A percentile compares a stretch with the other conserved stretches of the same genome.
phyloP scores from a whole-genome alignment of 768 basidiomycete genomes.

The Gloeophyllum trabeum region DNA sequence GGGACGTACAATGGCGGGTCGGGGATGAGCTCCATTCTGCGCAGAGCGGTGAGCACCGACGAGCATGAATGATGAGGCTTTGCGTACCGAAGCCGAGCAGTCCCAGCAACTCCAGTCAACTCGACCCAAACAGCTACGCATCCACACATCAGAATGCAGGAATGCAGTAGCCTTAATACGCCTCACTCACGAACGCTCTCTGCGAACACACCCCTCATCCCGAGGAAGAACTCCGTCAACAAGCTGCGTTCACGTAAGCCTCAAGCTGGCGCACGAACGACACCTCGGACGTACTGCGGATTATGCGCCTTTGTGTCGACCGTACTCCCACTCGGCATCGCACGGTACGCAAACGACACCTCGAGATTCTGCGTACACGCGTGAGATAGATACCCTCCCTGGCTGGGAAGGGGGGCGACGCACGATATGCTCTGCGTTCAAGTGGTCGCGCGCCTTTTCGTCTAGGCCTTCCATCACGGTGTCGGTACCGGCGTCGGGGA shows the following conservation, averaged over 20 bases:
- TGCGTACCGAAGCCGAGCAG: constrained; percentile 44
- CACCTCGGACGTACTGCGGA: constrained; percentile 26
- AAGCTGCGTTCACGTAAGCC: constrained; percentile 18
- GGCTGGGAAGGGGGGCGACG: not conserved
- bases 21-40: constrained; percentile 53
- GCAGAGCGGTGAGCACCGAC: not conserved
- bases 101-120: constrained; percentile 51
- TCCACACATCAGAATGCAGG: constrained; percentile 45
- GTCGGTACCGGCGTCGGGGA: constrained; percentile 28
- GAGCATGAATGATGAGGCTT: not conserved
- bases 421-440: constrained; percentile 31
- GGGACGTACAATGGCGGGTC: constrained; percentile 43
- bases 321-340: constrained; percentile 30
- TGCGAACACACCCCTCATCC: constrained; percentile 29
- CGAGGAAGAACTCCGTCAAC: constrained; percentile 59
- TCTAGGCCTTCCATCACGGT: constrained; percentile 16
- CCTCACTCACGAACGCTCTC: constrained; percentile 17
- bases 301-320: constrained; percentile 32
- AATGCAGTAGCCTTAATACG: not conserved
- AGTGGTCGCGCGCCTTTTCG: constrained; percentile 16
- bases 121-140: constrained; percentile 64
- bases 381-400: not conserved
- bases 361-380: constrained; percentile 38
- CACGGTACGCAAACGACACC: constrained; percentile 57
- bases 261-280: not conserved